phyloP scores from a whole-genome alignment of 2,329 filamentous ascomycete genomes.

The Talaromyces atroroseus region DNA sequence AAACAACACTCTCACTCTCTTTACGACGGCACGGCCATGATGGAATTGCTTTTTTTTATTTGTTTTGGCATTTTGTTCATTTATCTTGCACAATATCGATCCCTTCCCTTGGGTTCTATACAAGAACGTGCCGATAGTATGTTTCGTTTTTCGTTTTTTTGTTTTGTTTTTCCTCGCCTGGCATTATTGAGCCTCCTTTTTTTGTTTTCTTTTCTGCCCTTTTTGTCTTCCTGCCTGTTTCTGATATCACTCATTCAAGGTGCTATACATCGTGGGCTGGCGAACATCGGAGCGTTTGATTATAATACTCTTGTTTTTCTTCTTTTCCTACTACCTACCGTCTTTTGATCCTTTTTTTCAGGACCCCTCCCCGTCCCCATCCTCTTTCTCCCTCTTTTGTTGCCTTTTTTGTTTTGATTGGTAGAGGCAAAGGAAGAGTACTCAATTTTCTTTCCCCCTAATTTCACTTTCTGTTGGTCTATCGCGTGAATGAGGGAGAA shows the following conservation, averaged over 20 bases:
- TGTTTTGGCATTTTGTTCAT: constrained; percentile 8
- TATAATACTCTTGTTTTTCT: not conserved
- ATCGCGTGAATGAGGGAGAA: not conserved
- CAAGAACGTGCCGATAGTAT: not conserved
- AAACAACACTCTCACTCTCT: constrained; percentile 14
- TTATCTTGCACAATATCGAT: not conserved
- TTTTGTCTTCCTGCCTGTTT: constrained; percentile 8
- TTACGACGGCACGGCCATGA: constrained; percentile 17
- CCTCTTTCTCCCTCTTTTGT: not conserved
- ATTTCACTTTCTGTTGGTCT: not conserved
- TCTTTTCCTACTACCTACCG: not conserved
- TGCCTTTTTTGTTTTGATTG: not conserved
- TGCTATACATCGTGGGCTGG: constrained; percentile 15
- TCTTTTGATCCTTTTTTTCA: not conserved
- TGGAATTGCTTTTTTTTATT: constrained; percentile 13
- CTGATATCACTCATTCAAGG: constrained; percentile 15
- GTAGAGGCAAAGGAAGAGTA: not conserved
- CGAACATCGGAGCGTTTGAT: constrained; percentile 14
- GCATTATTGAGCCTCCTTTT: not conserved
- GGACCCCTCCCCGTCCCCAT: not conserved
- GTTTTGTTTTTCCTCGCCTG: too few relatives aligned
- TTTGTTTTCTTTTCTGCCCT: not conserved
- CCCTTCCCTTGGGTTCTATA: not conserved
- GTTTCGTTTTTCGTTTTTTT: not conserved
- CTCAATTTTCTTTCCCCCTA: not conserved